These are phyloP conservation scores for Insectozyma bohioensis DNA, from an alignment of 1,139 yeast species.

Conservation along the genomic window DNA sequence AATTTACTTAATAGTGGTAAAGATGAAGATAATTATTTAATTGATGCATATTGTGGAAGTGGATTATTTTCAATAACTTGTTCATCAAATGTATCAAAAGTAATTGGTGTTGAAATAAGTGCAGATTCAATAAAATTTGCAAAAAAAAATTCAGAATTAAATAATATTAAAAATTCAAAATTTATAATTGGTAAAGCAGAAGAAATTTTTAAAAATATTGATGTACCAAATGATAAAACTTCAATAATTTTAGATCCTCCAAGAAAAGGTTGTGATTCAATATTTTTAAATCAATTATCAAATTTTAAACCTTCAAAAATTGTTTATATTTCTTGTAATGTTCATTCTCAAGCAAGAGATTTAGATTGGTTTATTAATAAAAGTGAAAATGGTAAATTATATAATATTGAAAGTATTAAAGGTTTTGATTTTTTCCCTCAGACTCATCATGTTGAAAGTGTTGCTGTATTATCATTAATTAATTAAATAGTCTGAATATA, in stretches of 20 bases:
- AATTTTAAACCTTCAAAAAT: slow-evolving; percentile 81
- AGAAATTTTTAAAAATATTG: slow-evolving; percentile 75
- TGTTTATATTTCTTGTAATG: slow-evolving; percentile 94
- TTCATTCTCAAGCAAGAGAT: slow-evolving; percentile 96
- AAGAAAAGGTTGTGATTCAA: slow-evolving; percentile 92
- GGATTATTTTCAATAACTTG: slow-evolving; percentile 91
- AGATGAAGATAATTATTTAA: slow-evolving; percentile 61
- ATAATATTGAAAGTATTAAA: slow-evolving; percentile 74
- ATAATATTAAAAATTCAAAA: slow-evolving; percentile 71
- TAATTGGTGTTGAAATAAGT: slow-evolving; percentile 92
- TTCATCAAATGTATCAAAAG: slow-evolving; percentile 73
- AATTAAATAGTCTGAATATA: too few relatives aligned
- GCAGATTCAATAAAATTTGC: slow-evolving; percentile 93
- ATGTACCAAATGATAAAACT: slow-evolving; percentile 67
- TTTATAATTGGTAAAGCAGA: slow-evolving; percentile 94
- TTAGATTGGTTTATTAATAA: slow-evolving; percentile 75
- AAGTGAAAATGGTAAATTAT: slow-evolving; percentile 61
- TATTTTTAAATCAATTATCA: slow-evolving; percentile 80
- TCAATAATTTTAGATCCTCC: slow-evolving; percentile 96
- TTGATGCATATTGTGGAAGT: slow-evolving; percentile 97
- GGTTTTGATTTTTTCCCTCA: slow-evolving; percentile 99
- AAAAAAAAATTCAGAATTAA: slow-evolving; percentile 70
- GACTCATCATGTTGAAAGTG: slow-evolving; percentile 96
- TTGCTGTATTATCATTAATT: slow-evolving; percentile 64
- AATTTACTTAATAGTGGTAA: slow-evolving; percentile 53